phyloP scores from a whole-genome alignment of 345 rosid species.

The Nasturtium officinale region DNA sequence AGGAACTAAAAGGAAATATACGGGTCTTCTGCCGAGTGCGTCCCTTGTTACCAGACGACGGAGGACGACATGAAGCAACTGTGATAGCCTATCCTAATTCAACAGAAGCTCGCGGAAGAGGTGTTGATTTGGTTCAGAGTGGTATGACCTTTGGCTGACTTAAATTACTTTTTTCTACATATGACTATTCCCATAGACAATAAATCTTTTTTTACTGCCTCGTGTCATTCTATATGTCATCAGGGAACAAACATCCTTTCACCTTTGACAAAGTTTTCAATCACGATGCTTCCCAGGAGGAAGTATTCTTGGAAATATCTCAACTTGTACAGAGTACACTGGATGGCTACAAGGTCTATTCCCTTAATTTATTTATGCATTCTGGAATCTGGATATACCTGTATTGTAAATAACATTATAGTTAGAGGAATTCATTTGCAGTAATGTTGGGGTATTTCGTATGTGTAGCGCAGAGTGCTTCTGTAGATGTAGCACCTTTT shows the following conservation, averaged over 20 bases:
- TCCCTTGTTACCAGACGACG: conserved; percentile 73
- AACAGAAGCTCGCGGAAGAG: conserved; percentile 64
- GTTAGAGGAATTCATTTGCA: background rate
- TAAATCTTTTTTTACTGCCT: background rate
- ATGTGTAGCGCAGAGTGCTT: background rate
- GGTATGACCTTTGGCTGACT: conserved; percentile 1
- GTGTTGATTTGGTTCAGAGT: conserved; percentile 56
- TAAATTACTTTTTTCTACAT: background rate
- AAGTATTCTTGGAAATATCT: conserved; percentile 80
- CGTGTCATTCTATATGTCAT: background rate
- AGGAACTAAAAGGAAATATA: conserved; percentile 27
- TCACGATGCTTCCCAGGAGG: conserved; percentile 78
- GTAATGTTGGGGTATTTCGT: background rate
- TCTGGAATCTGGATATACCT: background rate
- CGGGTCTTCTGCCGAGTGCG: conserved; percentile 65
- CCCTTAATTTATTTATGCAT: background rate
- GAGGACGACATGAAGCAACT: conserved; percentile 45
- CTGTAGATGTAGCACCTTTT: background rate
- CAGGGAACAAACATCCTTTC: conserved; percentile 76
- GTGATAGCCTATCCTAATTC: conserved; percentile 68
- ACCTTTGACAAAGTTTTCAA: conserved; percentile 82
- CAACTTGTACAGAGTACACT: conserved; percentile 88
- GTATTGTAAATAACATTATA: background rate
- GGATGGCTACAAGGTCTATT: conserved; percentile 80
- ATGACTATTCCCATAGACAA: background rate